A percentile compares a stretch with the other conserved stretches of the same genome.
These are phyloP conservation scores for Aspergillus phoenicis DNA, from an alignment of 2,329 filamentous ascomycete species.

Conservation along the genomic window DNA sequence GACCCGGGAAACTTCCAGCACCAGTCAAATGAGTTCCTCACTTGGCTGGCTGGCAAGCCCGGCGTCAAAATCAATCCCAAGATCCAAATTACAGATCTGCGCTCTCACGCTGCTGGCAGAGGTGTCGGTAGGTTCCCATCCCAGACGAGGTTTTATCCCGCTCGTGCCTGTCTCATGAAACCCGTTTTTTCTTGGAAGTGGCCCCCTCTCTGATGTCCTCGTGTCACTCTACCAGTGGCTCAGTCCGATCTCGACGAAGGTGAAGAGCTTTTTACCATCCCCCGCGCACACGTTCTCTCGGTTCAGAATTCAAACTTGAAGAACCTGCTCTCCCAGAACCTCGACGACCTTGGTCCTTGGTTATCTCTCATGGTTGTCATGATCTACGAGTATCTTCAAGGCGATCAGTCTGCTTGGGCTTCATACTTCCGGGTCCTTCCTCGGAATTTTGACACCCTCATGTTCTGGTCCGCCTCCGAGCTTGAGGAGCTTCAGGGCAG, in stretches of 20 bases:
- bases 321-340: conserved; percentile 57
- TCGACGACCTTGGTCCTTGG: conserved; percentile 55
- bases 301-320: conserved; percentile 71
- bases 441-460: conserved; percentile 73
- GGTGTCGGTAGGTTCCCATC: conserved; percentile 60
- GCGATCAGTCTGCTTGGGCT: conserved; percentile 69
- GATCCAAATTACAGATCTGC: conserved; percentile 61
- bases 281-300: conserved; percentile 70
- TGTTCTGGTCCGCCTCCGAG: conserved; percentile 81
- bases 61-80: conserved; percentile 61
- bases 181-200: conserved; percentile 15
- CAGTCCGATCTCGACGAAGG: conserved; percentile 69
- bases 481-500: conserved; percentile 74
- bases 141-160: conserved; percentile 24
- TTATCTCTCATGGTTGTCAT: conserved; percentile 72
- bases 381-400: conserved; percentile 70
- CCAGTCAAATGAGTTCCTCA: conserved; percentile 55
- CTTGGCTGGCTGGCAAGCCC: conserved; percentile 57
- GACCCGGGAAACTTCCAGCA: conserved; percentile 45
- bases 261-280: conserved; percentile 78
- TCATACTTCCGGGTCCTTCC: conserved; percentile 79
- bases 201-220: conserved; percentile 25
- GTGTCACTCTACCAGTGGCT: conserved; percentile 60
- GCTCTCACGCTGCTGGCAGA: conserved; percentile 59
- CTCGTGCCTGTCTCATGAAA: conserved; percentile 18